These are phyloP conservation scores for Cladobotryum protrusum DNA, from an alignment of 2,329 filamentous ascomycete genomes.

Conservation along the genomic window DNA sequence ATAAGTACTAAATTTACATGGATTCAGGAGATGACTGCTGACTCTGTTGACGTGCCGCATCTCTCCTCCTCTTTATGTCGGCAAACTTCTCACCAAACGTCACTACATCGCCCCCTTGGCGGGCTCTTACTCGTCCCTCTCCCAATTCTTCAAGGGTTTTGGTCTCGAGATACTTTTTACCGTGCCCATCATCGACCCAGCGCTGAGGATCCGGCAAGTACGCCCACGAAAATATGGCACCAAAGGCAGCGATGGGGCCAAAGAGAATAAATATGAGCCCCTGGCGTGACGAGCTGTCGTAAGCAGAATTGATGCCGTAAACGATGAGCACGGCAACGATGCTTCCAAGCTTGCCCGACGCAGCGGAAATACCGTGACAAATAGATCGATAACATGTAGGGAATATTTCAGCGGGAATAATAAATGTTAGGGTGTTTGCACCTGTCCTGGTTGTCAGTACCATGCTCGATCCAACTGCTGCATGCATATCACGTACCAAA, in stretches of 20 bases:
- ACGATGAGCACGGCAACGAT: conserved; percentile 46
- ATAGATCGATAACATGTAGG: conserved; percentile 57
- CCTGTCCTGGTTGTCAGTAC: conserved; percentile 26
- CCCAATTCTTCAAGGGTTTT: conserved; percentile 47
- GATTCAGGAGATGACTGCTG: background rate
- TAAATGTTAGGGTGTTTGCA: conserved; percentile 57
- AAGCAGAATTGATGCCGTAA: conserved; percentile 43
- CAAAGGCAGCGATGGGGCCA: conserved; percentile 42
- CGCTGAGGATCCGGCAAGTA: conserved; percentile 45
- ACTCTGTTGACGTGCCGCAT: conserved; percentile 6
- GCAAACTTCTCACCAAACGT: conserved; percentile 38
- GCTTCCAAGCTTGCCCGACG: conserved; percentile 52
- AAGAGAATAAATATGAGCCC: conserved; percentile 47
- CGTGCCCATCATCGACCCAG: conserved; percentile 29
- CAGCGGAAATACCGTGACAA: conserved; percentile 56
- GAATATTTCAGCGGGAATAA: conserved; percentile 59
- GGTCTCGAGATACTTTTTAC: conserved; percentile 34
- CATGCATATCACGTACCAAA: conserved; percentile 35
- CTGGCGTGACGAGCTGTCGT: conserved; percentile 36
- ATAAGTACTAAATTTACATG: background rate
- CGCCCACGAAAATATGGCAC: conserved; percentile 46
- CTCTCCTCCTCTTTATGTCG: conserved; percentile 30
- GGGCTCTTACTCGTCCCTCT: conserved; percentile 40
- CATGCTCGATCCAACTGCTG: background rate
- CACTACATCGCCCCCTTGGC: conserved; percentile 38